phyloP scores from a whole-genome alignment of 768 basidiomycete species.

The Pleurotus citrinopileatus region DNA sequence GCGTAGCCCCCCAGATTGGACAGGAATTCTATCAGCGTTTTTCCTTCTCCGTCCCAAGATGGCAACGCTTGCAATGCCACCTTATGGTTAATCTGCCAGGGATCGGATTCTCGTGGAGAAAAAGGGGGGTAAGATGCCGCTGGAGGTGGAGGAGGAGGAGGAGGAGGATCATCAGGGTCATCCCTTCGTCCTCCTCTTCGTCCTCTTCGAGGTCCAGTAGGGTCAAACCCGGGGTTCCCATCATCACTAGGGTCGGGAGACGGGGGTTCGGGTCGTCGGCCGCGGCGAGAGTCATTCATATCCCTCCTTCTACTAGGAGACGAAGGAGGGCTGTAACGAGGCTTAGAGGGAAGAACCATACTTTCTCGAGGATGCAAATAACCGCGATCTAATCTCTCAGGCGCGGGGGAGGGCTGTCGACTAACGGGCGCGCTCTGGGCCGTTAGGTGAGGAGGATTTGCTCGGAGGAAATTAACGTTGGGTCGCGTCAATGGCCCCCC shows the following conservation, averaged over 20 bases:
- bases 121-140: background rate
- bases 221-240: too few species aligned
- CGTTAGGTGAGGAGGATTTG: background rate
- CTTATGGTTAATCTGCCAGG: constrained; percentile 9
- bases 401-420: background rate
- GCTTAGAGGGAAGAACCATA: too few species aligned
- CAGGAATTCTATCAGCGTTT: background rate
- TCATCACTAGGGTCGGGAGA: too few species aligned
- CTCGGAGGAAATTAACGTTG: background rate
- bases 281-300: too few species aligned
- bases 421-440: background rate
- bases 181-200: too few species aligned
- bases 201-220: too few species aligned
- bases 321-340: too few species aligned
- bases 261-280: too few species aligned
- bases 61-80: background rate
- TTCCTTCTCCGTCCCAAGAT: constrained; percentile 2
- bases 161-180: background rate
- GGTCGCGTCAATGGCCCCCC: constrained; percentile 6
- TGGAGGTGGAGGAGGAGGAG: background rate
- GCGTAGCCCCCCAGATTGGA: background rate
- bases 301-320: too few species aligned
- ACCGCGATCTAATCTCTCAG: too few species aligned
- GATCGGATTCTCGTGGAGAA: background rate
- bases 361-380: too few species aligned